Conservation (phyloP, 768 basidiomycete genomes). For the Coprinellus aureogranulatus region DNA sequence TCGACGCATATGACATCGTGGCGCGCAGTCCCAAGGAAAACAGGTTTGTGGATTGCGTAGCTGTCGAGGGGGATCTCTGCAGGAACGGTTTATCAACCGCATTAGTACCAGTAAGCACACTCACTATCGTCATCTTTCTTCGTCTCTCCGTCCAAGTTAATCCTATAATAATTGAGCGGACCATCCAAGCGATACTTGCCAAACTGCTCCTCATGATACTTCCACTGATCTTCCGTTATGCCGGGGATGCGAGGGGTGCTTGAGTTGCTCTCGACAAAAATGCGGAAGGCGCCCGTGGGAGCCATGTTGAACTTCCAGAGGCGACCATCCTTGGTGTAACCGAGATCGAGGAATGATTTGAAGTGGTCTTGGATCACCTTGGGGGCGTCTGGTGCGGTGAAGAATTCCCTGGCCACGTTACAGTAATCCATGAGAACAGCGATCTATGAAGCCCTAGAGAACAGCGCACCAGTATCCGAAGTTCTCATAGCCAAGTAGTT, state of each 20-base stretch:
- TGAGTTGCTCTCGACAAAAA: conserved; percentile 11
- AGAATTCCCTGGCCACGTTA: conserved; percentile 26
- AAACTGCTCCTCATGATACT: conserved; percentile 27
- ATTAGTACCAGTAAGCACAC: too few species aligned
- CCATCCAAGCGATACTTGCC: conserved; percentile 26
- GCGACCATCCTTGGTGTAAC: conserved; percentile 21
- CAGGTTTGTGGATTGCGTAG: conserved; percentile 29
- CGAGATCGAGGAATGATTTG: conserved; percentile 36
- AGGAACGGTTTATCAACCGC: too few species aligned
- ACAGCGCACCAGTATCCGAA: too few species aligned
- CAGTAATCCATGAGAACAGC: conserved; percentile 35
- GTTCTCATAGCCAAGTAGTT: too few species aligned
- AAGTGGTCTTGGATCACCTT: conserved; percentile 38
- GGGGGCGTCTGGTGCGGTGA: conserved; percentile 32
- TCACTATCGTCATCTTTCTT: conserved; percentile 32
- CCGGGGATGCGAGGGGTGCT: neutral
- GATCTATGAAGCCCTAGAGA: too few species aligned
- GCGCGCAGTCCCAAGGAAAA: conserved; percentile 28
- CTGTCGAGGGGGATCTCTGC: conserved; percentile 23
- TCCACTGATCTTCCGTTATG: neutral
- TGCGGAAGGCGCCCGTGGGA: conserved; percentile 12
- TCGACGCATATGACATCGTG: conserved; percentile 30
- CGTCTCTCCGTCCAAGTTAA: conserved; percentile 16
- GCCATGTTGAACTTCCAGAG: conserved; percentile 8
- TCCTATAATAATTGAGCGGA: conserved; percentile 36